phyloP scores from a whole-genome alignment of 2,329 filamentous ascomycete genomes.

The Claviceps paspali region DNA sequence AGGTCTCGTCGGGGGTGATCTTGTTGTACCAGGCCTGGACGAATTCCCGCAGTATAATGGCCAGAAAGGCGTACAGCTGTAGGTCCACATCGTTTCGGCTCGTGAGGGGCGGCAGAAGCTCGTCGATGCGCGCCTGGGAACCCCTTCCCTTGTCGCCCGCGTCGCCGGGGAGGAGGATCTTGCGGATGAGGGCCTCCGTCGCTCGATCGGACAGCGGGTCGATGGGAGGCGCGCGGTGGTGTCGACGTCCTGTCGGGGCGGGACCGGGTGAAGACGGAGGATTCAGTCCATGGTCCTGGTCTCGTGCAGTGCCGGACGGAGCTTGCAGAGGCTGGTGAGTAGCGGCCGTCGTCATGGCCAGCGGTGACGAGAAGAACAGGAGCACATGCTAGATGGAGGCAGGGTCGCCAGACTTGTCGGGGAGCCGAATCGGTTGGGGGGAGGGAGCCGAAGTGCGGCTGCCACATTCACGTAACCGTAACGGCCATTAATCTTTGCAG shows the following conservation, averaged over 20 bases:
- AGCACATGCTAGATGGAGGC: slow-evolving; percentile 1
- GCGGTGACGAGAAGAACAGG: slow-evolving; percentile 11
- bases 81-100: slow-evolving; percentile 89
- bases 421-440: not conserved
- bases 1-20: slow-evolving; percentile 79
- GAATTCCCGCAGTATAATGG: slow-evolving; percentile 78
- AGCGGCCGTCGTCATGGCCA: slow-evolving; percentile 9
- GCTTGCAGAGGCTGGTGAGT: slow-evolving; percentile 6
- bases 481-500: not conserved
- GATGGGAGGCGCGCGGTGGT: slow-evolving; percentile 19
- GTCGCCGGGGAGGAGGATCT: slow-evolving; percentile 66
- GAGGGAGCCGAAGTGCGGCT: not conserved
- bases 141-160: slow-evolving; percentile 39
- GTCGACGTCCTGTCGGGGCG: slow-evolving; percentile 14
- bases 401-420: not conserved
- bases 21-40: slow-evolving; percentile 86
- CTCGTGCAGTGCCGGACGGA: slow-evolving; percentile 5
- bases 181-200: slow-evolving; percentile 68
- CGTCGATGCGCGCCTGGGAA: slow-evolving; percentile 47
- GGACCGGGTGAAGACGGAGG: slow-evolving; percentile 10
- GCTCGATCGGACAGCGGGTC: slow-evolving; percentile 59
- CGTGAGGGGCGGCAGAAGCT: slow-evolving; percentile 76
- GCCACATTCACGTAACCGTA: not conserved
- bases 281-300: slow-evolving; percentile 3
- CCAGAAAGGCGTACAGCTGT: slow-evolving; percentile 83